Conservation (phyloP, 805 yeast genomes). For the Zygosaccharomyces siamensis region DNA sequence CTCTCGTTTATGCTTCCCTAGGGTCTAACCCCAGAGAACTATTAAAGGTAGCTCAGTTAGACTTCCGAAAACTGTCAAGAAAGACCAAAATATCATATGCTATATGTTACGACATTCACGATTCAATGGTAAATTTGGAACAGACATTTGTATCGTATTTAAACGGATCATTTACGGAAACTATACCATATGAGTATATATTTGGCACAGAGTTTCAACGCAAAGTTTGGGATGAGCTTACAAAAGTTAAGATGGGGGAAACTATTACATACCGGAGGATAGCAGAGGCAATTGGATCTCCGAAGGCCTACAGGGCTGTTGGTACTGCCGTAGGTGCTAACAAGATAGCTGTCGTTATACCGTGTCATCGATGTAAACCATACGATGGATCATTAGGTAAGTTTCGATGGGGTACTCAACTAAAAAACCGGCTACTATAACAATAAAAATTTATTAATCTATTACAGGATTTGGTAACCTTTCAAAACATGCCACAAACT, state of each 20-base stretch:
- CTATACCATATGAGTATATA: conserved; percentile 26
- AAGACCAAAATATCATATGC: conserved; percentile 19
- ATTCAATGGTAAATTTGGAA: conserved; percentile 1
- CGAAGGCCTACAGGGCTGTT: conserved; percentile 37
- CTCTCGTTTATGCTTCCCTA: conserved; percentile 19
- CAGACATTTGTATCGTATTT: neutral
- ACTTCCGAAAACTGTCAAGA: conserved; percentile 11
- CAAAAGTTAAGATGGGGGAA: conserved; percentile 29
- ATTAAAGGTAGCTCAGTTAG: conserved; percentile 11
- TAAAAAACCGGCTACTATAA: conserved; percentile 31
- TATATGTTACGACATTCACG: neutral
- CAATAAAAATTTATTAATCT: conserved; percentile 12
- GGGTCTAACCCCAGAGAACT: conserved; percentile 15
- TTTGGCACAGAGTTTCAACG: conserved; percentile 40
- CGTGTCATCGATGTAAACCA: conserved; percentile 42
- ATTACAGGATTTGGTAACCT: conserved; percentile 57
- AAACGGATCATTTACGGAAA: conserved; percentile 4
- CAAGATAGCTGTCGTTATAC: conserved; percentile 38
- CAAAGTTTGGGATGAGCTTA: conserved; percentile 37
- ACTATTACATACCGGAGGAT: conserved; percentile 34
- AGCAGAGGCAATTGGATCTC: conserved; percentile 32
- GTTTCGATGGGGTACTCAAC: conserved; percentile 37
- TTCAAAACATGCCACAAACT: conserved; percentile 82
- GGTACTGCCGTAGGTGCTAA: conserved; percentile 42
- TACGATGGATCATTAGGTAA: conserved; percentile 35